Percentiles rank a stretch among this genome's conserved stretches.
Conservation (phyloP, 2,329 filamentous ascomycete species). For the Claviceps capensis region DNA sequence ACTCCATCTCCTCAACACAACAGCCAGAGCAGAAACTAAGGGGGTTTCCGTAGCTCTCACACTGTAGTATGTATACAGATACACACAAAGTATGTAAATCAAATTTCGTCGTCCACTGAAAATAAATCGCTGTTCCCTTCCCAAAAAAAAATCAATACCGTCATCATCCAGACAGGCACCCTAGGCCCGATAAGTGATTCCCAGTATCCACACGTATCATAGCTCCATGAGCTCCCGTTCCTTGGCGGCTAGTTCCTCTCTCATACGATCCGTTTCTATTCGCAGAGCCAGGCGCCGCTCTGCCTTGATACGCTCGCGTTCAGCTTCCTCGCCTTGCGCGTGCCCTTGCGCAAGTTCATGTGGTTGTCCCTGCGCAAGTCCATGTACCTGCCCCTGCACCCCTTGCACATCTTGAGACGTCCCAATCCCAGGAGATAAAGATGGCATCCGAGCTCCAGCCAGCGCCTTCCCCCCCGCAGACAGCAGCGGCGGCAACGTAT, state of each 20-base stretch:
- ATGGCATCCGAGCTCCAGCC: conserved; percentile 5
- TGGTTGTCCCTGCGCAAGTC: too few species aligned
- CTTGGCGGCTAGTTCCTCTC: conserved; percentile 57
- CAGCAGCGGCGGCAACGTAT: conserved; percentile 27
- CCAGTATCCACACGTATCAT: conserved; percentile 12
- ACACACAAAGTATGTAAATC: too few species aligned
- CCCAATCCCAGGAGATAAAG: conserved; percentile 14
- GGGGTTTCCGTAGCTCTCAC: too few species aligned
- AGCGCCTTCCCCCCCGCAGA: conserved; percentile 21
- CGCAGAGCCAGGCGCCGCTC: conserved; percentile 53
- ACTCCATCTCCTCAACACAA: too few species aligned
- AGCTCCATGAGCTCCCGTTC: conserved; percentile 49
- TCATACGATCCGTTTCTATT: conserved; percentile 64
- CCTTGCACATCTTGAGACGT: conserved; percentile 3
- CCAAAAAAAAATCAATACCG: too few species aligned
- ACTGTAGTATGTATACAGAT: too few species aligned
- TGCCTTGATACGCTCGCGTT: conserved; percentile 39
- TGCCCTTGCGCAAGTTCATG: neutral
- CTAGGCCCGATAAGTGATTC: neutral
- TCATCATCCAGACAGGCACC: neutral
- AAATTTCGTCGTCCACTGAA: too few species aligned
- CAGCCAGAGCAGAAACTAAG: too few species aligned
- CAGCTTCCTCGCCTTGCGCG: conserved; percentile 18
- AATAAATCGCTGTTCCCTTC: too few species aligned
- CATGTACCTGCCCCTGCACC: neutral